Evolutionary conservation across 495 filamentous ascomycete genomes (phyloP), one percentile per base, ranked within the genome.

Genomic region (Lindgomyces ingoldianus): DNA sequence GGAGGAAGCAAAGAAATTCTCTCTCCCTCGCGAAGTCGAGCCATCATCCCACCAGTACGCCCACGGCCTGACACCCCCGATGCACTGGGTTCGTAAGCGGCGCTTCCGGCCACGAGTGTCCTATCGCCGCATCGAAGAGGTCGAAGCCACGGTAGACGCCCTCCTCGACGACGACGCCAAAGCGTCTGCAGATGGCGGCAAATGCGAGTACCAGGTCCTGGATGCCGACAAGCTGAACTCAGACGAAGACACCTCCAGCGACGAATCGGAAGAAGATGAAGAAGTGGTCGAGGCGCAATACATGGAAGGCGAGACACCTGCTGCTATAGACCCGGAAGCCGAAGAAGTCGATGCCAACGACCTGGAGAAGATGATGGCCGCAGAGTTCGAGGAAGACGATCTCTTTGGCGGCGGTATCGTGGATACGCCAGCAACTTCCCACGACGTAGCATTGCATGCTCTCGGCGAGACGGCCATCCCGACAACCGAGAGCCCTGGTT

Each of bases 31-130:
- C 8, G 84, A 88, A 21, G 79, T 96, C 39, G 78, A 86, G 46
- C 76, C 80, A 21, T 81, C 81, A 57, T 82, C 83, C 1, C 81
- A 86, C 55, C 88, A 91, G 70, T 98, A 91, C 78, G 88, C 94
- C 4, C 94, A 98, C 74, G 94, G 94, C 47, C 77, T 99, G 3
- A 94, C 94, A 2, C 90, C 94, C 8, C 94, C 94, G 0, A 89
- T 99, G 84, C 86, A 90, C 57, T 90, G 87, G 75, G 91, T 89
- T 8, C 80, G 91, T 16, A 91, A 90, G 71, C 86, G 91, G 11
- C 84, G 95, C 4, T 99, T 99, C 73, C 79, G 93, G 47, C 90
- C 90, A 66, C 84, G 91, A 0, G 79, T 95, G 29, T 91, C 85
- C 65, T 89, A 91, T 48, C 85, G 88, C 8, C 88, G 93, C 21